A percentile compares a stretch with the other conserved stretches of the same genome.
These are phyloP conservation scores for Tetracladium maxilliforme DNA, from an alignment of 2,329 filamentous ascomycete genomes.

Conservation along the genomic window DNA sequence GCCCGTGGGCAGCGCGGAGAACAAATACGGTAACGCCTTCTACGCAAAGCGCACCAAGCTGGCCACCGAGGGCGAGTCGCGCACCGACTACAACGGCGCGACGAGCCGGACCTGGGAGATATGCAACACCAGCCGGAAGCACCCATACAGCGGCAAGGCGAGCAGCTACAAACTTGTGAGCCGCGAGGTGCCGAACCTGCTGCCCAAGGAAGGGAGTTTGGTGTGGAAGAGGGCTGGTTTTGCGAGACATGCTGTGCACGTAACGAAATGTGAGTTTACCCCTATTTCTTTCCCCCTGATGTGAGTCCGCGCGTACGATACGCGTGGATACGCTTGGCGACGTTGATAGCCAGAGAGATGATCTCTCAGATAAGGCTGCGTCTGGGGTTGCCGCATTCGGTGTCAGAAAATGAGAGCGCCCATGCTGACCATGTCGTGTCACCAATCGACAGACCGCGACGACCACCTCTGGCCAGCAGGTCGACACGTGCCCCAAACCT, in stretches of 20 bases:
- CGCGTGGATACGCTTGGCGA: too few relatives aligned
- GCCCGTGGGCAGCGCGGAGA: constrained; percentile 66
- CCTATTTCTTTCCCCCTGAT: neutral
- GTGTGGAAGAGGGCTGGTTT: constrained; percentile 87
- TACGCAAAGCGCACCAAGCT: constrained; percentile 74
- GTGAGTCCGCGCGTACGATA: too few relatives aligned
- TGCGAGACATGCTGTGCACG: constrained; percentile 68
- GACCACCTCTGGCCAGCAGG: constrained; percentile 75
- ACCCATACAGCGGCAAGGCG: constrained; percentile 75
- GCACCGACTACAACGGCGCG: constrained; percentile 67
- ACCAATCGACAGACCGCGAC: constrained; percentile 56
- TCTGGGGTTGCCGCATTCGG: too few relatives aligned
- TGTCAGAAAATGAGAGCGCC: too few relatives aligned
- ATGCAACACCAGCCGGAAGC: constrained; percentile 68
- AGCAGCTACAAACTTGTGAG: constrained; percentile 82
- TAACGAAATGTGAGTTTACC: constrained; percentile 61
- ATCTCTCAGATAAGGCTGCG: too few relatives aligned
- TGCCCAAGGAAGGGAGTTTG: constrained; percentile 68
- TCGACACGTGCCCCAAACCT: constrained; percentile 78
- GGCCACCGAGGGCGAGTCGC: constrained; percentile 50
- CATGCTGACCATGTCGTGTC: too few relatives aligned
- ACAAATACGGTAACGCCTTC: constrained; percentile 84
- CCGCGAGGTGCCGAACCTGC: constrained; percentile 61
- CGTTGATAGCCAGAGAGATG: too few relatives aligned
- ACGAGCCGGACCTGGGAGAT: constrained; percentile 86